Percentiles rank a stretch among this genome's conserved stretches.
These are phyloP conservation scores for Sextonia rubra DNA, from an alignment of 164 flowering plant species.

Conservation along the genomic window DNA sequence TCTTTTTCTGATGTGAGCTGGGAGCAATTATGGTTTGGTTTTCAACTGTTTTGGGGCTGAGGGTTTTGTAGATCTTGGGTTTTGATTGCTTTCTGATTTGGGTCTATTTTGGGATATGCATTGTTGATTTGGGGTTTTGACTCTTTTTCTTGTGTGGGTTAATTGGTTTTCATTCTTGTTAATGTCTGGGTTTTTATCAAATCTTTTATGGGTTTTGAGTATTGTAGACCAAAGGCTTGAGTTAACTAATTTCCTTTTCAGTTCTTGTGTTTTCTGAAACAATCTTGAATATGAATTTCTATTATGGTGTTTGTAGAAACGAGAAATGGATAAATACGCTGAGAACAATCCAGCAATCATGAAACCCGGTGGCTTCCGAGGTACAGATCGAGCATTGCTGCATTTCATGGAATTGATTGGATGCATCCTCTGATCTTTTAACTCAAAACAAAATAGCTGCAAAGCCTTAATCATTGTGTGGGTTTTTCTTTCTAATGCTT, in stretches of 20 bases:
- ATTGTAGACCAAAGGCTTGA: neutral
- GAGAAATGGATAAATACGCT: conserved; percentile 61
- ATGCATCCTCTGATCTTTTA: neutral
- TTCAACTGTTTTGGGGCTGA: neutral
- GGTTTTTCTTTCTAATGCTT: conserved; percentile 1
- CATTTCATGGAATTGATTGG: neutral
- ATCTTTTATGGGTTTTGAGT: neutral
- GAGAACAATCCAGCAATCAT: conserved; percentile 58
- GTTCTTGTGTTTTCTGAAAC: neutral
- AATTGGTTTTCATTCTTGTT: no score
- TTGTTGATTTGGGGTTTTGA: neutral
- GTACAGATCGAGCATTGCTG: conserved; percentile 19
- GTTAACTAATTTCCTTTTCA: neutral
- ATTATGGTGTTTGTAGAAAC: conserved; percentile 14
- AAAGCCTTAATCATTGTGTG: conserved; percentile 6
- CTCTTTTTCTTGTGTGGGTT: neutral
- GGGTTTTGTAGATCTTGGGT: neutral
- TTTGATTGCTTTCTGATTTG: neutral
- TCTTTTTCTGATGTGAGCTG: neutral
- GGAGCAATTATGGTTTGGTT: no score
- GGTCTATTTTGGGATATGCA: neutral
- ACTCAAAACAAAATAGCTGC: neutral
- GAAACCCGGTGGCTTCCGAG: conserved; percentile 34
- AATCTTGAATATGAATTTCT: conserved; percentile 5
- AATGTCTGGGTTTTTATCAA: neutral